Evolutionary conservation across 352 stramenopile species (phyloP).

Genomic region (Globisporangium heterothallicum): DNA sequence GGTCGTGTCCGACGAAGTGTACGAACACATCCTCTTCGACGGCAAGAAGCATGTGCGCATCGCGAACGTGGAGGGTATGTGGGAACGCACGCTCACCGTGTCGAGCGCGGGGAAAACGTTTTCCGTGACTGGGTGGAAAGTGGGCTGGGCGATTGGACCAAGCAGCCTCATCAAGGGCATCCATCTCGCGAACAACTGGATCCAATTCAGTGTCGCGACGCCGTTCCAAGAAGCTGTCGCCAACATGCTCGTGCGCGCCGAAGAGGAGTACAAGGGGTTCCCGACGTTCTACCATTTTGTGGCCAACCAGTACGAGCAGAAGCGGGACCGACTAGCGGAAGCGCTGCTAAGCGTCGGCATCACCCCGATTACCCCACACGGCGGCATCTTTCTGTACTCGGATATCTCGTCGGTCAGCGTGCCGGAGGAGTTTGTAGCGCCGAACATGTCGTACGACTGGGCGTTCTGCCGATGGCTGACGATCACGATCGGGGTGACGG

Average conservation of each 20-base stretch:
- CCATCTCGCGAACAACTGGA: conserved; percentile 81
- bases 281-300: conserved; percentile 79
- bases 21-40: conserved; percentile 96
- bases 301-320: conserved; percentile 65
- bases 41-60: conserved; percentile 61
- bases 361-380: conserved; percentile 49
- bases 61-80: conserved; percentile 79
- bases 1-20: conserved; percentile 98
- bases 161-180: conserved; percentile 66
- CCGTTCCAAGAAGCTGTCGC: conserved; percentile 84
- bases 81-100: conserved; percentile 83
- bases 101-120: conserved; percentile 91
- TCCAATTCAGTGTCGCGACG: conserved; percentile 82
- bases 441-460: conserved; percentile 83
- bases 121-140: conserved; percentile 91
- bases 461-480: conserved; percentile 91
- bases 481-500: conserved; percentile 85
- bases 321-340: conserved; percentile 52
- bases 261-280: conserved; percentile 66
- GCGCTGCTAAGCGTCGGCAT: conserved; percentile 59
- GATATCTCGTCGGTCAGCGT: conserved; percentile 70
- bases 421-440: conserved; percentile 36
- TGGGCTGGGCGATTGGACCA: conserved; percentile 90
- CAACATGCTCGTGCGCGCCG: conserved; percentile 66
- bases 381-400: conserved; percentile 79